phyloP scores from a whole-genome alignment of 495 filamentous ascomycete species.

The Collariella sp. region DNA sequence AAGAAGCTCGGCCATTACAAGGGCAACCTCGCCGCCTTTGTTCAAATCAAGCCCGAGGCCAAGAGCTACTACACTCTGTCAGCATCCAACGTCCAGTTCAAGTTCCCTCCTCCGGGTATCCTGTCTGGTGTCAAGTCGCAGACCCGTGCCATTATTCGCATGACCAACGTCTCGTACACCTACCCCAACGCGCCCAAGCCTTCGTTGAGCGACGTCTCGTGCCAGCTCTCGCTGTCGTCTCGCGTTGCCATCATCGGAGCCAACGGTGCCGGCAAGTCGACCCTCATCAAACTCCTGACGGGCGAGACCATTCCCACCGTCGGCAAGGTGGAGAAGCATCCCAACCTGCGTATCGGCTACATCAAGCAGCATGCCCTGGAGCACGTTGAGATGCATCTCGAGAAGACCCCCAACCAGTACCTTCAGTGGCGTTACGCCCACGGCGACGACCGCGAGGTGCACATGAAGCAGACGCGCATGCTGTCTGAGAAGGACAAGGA shows the following conservation, averaged over 20 bases:
- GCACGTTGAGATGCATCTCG: conserved; percentile 98
- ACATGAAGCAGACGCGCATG: conserved; percentile 93
- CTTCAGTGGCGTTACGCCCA: conserved; percentile 97
- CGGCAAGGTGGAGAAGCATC: conserved; percentile 95
- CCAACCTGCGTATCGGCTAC: conserved; percentile 96
- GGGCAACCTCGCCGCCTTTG: conserved; percentile 89
- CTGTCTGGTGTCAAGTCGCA: conserved; percentile 89
- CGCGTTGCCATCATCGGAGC: conserved; percentile 92
- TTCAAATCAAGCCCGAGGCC: conserved; percentile 86
- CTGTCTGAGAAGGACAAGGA: conserved; percentile 75
- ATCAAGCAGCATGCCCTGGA: conserved; percentile 99
- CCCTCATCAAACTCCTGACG: conserved; percentile 95
- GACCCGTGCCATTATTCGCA: conserved; percentile 89
- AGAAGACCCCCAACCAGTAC: conserved; percentile 98
- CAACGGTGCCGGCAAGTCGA: conserved; percentile 98
- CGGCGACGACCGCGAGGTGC: conserved; percentile 92
- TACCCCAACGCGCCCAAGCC: conserved; percentile 83
- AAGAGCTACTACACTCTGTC: conserved; percentile 98
- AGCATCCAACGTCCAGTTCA: conserved; percentile 84
- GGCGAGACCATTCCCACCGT: conserved; percentile 81
- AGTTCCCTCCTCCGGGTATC: conserved; percentile 93
- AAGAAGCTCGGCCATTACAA: conserved; percentile 96
- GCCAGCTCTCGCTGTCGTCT: conserved; percentile 79
- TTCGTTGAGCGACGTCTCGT: conserved; percentile 77
- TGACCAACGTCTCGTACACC: conserved; percentile 82